These are phyloP conservation scores for Candida nonsorbophila DNA, from an alignment of 805 yeast genomes.

Conservation along the genomic window DNA sequence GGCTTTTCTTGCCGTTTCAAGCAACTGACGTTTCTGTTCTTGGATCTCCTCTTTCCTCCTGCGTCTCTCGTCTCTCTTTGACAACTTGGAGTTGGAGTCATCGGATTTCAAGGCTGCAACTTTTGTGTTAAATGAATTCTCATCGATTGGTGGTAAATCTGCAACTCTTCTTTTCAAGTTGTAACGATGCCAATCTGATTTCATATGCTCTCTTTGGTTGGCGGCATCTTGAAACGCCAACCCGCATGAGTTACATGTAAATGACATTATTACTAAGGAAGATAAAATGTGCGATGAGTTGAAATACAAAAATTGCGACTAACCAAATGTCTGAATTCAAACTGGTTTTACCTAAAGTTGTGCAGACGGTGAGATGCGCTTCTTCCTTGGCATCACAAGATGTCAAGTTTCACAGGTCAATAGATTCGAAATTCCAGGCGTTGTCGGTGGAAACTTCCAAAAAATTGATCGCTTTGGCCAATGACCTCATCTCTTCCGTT, in stretches of 20 bases:
- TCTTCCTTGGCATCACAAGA: slow-evolving; percentile 74
- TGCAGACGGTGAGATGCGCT: slow-evolving; percentile 58
- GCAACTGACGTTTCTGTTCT: slow-evolving; percentile 43
- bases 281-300: slow-evolving; percentile 8
- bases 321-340: slow-evolving; percentile 4
- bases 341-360: slow-evolving; percentile 41
- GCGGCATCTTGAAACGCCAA: slow-evolving; percentile 78
- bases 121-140: slow-evolving; percentile 31
- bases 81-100: slow-evolving; percentile 20
- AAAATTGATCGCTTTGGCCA: slow-evolving; percentile 41
- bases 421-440: slow-evolving; percentile 45
- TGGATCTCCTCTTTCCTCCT: slow-evolving; percentile 45
- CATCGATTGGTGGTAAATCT: slow-evolving; percentile 38
- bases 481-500: slow-evolving; percentile 30
- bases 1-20: slow-evolving; percentile 42
- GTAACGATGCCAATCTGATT: slow-evolving; percentile 97
- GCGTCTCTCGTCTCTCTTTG: slow-evolving; percentile 48
- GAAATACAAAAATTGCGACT: slow-evolving; percentile 1
- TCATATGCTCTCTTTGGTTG: slow-evolving; percentile 89
- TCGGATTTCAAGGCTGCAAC: slow-evolving; percentile 14
- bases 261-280: slow-evolving; percentile 8
- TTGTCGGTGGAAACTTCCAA: slow-evolving; percentile 21
- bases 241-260: slow-evolving; percentile 85
- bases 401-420: slow-evolving; percentile 63
- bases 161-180: slow-evolving; percentile 93